Percentiles rank a stretch among this genome's conserved stretches.
These are phyloP conservation scores for Filosporella fistucella DNA, from an alignment of 495 filamentous ascomycete species.

Conservation along the genomic window DNA sequence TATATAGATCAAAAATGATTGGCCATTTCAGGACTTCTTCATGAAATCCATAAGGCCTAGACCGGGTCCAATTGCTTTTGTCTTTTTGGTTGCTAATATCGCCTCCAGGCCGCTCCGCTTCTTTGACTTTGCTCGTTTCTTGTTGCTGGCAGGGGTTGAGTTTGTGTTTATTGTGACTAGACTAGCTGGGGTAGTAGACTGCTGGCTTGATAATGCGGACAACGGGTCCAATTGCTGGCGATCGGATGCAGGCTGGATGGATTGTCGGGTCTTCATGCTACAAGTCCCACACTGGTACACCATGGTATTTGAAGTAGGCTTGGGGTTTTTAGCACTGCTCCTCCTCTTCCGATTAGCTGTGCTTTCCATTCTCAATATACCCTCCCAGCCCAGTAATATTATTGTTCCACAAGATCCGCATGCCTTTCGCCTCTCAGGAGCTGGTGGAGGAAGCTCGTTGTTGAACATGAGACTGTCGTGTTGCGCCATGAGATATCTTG, in stretches of 20 bases:
- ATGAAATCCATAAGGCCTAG: constrained; percentile 49
- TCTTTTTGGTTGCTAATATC: constrained; percentile 38
- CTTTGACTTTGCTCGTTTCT: constrained; percentile 47
- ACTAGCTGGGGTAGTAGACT: neutral
- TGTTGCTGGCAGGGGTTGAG: constrained; percentile 36
- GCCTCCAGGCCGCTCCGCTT: constrained; percentile 48
- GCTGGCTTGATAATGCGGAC: neutral
- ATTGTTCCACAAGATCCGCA: constrained; percentile 50
- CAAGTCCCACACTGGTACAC: constrained; percentile 42
- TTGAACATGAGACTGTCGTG: constrained; percentile 37
- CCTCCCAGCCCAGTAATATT: constrained; percentile 37
- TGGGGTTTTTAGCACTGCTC: neutral
- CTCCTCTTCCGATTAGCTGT: neutral
- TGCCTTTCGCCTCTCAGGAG: constrained; percentile 38
- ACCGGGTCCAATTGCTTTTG: constrained; percentile 29
- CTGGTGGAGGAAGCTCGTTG: constrained; percentile 34
- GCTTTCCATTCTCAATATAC: constrained; percentile 25
- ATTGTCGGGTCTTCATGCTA: constrained; percentile 31
- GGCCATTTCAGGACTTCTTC: no score
- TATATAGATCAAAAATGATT: no score
- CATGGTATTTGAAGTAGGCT: constrained; percentile 8
- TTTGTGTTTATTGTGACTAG: neutral
- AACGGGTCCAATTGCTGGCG: neutral
- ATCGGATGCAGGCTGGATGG: constrained; percentile 22
- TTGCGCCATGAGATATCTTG: constrained; percentile 43